Conservation (phyloP, 164 flowering plant genomes). For the Vitis rupestris region DNA sequence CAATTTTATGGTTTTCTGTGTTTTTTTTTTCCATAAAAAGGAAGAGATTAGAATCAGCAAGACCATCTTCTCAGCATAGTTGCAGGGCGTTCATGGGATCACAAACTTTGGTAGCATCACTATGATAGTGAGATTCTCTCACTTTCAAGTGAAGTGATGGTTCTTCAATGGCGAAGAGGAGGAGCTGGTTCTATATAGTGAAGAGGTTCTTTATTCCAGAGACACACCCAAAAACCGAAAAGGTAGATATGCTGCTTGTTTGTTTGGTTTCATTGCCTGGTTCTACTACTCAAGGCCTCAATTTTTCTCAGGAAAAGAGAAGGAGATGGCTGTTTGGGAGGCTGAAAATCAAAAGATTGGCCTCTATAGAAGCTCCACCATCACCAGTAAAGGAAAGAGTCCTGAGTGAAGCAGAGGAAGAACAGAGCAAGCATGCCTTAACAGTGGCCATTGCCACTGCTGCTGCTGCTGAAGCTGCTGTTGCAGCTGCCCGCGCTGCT, state of each 20-base stretch:
- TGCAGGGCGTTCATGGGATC: neutral
- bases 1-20: no score
- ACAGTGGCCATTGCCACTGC: conserved; percentile 69
- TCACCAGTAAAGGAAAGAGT: conserved; percentile 10
- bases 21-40: no score
- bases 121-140: neutral
- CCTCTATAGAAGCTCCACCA: conserved; percentile 31
- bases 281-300: neutral
- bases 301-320: conserved; percentile 31
- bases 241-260: conserved; percentile 35
- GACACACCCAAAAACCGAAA: conserved; percentile 32
- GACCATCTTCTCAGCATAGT: neutral
- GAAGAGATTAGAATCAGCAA: neutral
- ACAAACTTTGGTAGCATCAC: neutral
- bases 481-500: conserved; percentile 71
- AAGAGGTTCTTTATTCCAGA: conserved; percentile 55
- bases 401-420: conserved; percentile 47
- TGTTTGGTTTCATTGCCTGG: neutral
- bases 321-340: conserved; percentile 50
- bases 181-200: conserved; percentile 49
- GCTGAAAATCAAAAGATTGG: conserved; percentile 33
- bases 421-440: conserved; percentile 65
- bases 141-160: conserved; percentile 24
- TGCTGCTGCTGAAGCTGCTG: conserved; percentile 77
- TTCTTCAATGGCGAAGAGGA: conserved; percentile 65